Evolutionary conservation across 1,139 yeast species (phyloP), one percentile per base, ranked within the genome.

Genomic region (Hyphopichia wangnamkhiaoensis): DNA sequence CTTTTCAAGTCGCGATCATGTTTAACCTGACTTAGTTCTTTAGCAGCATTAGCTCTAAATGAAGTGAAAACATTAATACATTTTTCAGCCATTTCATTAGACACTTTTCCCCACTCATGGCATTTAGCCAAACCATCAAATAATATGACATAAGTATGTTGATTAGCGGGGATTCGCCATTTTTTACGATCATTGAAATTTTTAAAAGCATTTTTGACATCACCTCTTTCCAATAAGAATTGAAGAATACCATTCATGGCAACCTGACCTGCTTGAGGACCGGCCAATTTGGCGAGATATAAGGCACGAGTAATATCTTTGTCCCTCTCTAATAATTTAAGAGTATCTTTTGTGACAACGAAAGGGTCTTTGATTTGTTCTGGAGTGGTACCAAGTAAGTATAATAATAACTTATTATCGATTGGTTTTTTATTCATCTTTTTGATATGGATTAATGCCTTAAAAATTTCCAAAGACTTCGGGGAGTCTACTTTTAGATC

Each of bases 201-300:
- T 35, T 74, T 75, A 32, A 82, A 45, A 0, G 84, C 85, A 13
- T 46, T 58, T 27, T 62, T 59, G 3, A 72, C 62, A 31, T 71
- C 71, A 3, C 65, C 68, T 6, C 63, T 58, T 6, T 60, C 58
- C 10, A 82, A 57, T 26, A 71, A 63, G 65, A 78, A 73, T 44
- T 74, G 71, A 52, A 79, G 56, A 1, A 85, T 68, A 13, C 74
- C 67, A 46, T 85, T 85, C 79, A 80, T 74, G 0, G 79, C 86
- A 21, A 80, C 86, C 0, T 69, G 53, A 8, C 87, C 87, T 24
- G 71, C 65, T 0, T 46, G 38, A 5, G 50, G 41, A 5, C 63
- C 50, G 1, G 86, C 81, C 20, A 82, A 46, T 36, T 71, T 68
- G 5, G 79, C 72, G 18, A 83, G 58, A 43, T 68, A 68, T 13